Percentiles rank a stretch among this genome's conserved stretches.
Conservation (phyloP, 352 stramenopile genomes). For the Pythium insidiosum region DNA sequence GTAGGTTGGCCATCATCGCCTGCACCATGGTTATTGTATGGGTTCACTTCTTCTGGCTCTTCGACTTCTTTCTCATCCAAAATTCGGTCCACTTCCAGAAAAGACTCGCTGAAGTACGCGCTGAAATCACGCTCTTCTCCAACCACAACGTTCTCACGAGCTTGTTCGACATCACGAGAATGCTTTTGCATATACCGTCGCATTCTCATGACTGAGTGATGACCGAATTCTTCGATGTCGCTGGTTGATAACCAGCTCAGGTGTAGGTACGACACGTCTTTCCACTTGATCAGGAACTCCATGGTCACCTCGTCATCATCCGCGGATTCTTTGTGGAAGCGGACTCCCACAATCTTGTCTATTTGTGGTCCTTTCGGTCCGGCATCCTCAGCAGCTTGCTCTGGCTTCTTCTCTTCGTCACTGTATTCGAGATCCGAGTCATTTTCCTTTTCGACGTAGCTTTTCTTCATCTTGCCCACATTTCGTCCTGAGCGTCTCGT, state of each 20-base stretch:
- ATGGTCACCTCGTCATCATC: slow-evolving; percentile 69
- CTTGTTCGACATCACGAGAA: slow-evolving; percentile 64
- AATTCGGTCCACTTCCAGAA: slow-evolving; percentile 80
- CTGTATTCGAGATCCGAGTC: slow-evolving; percentile 60
- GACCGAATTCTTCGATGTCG: slow-evolving; percentile 89
- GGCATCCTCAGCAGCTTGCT: slow-evolving; percentile 27
- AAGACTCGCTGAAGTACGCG: slow-evolving; percentile 79
- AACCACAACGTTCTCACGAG: slow-evolving; percentile 63
- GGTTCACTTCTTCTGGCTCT: slow-evolving; percentile 65
- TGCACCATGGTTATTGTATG: slow-evolving; percentile 45
- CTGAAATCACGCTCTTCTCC: slow-evolving; percentile 72
- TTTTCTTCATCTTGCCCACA: slow-evolving; percentile 74
- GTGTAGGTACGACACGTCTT: slow-evolving; percentile 96
- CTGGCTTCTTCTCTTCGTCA: slow-evolving; percentile 47
- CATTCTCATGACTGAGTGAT: slow-evolving; percentile 76
- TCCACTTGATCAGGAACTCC: slow-evolving; percentile 99
- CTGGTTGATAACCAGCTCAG: slow-evolving; percentile 95
- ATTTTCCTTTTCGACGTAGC: slow-evolving; percentile 76
- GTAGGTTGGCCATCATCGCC: slow-evolving; percentile 27
- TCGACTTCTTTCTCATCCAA: slow-evolving; percentile 69
- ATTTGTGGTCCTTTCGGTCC: slow-evolving; percentile 78
- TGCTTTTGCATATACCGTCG: slow-evolving; percentile 86
- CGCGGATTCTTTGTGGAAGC: slow-evolving; percentile 51
- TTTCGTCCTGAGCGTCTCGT: slow-evolving; percentile 78
- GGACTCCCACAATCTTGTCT: slow-evolving; percentile 89